A percentile compares a stretch with the other conserved stretches of the same genome.
phyloP scores from a whole-genome alignment of 345 rosid genomes.

The Mercurialis annua region DNA sequence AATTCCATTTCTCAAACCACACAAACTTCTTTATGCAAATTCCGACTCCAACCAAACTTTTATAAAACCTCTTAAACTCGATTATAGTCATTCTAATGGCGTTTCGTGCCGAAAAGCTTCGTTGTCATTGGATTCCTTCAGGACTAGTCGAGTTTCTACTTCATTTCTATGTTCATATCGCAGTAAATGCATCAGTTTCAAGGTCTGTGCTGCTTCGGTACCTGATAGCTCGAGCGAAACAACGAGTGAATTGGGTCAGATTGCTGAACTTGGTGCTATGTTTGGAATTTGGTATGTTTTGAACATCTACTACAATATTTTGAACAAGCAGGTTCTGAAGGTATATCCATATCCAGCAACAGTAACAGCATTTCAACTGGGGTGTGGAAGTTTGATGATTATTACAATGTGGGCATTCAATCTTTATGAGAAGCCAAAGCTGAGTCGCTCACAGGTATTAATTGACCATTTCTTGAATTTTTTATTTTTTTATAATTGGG shows the following conservation, averaged over 20 bases:
- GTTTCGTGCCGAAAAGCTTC: constrained; percentile 9
- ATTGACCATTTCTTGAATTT: background rate
- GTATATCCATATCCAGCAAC: constrained; percentile 81
- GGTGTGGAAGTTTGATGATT: constrained; percentile 66
- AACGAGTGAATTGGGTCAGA: constrained; percentile 20
- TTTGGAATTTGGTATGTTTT: constrained; percentile 66
- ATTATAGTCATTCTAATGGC: background rate
- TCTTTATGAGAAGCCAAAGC: constrained; percentile 57
- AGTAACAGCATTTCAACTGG: constrained; percentile 69
- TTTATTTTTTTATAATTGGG: background rate
- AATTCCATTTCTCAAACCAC: constrained; percentile 24
- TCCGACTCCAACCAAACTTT: constrained; percentile 12
- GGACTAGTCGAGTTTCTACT: constrained; percentile 10
- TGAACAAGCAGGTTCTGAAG: constrained; percentile 80
- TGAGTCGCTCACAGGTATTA: constrained; percentile 62
- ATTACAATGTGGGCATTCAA: constrained; percentile 63
- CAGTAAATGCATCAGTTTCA: constrained; percentile 19
- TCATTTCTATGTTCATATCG: constrained; percentile 16
- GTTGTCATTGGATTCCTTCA: constrained; percentile 3
- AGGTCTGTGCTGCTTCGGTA: constrained; percentile 36
- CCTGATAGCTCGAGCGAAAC: constrained; percentile 39
- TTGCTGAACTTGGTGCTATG: constrained; percentile 49
- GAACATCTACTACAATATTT: constrained; percentile 71
- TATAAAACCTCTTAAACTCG: constrained; percentile 12
- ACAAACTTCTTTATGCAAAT: background rate